These are phyloP conservation scores for Sporopachydermia lactativora DNA, from an alignment of 805 yeast genomes.

Conservation along the genomic window DNA sequence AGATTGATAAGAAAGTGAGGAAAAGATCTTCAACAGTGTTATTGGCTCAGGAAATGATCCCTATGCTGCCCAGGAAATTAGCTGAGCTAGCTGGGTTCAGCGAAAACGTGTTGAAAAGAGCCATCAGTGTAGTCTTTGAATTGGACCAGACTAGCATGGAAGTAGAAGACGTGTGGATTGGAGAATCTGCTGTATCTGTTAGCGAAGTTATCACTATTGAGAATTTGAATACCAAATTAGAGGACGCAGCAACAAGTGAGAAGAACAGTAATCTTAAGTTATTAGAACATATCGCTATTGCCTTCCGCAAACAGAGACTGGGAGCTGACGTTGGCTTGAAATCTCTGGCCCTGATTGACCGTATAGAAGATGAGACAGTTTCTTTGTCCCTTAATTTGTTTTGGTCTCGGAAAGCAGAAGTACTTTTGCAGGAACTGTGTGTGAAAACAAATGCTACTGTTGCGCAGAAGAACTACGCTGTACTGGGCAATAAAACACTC, in stretches of 20 bases:
- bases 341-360: slow-evolving; percentile 55
- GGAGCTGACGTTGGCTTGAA: slow-evolving; percentile 27
- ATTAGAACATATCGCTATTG: slow-evolving; percentile 4
- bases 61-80: slow-evolving; percentile 55
- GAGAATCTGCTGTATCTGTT: slow-evolving; percentile 58
- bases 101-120: slow-evolving; percentile 43
- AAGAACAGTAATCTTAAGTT: background rate
- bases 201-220: slow-evolving; percentile 39
- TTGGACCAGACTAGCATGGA: slow-evolving; percentile 61
- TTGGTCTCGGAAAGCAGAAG: slow-evolving; percentile 39
- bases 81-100: slow-evolving; percentile 44
- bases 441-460: slow-evolving; percentile 74
- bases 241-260: slow-evolving; percentile 10
- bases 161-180: slow-evolving; percentile 63
- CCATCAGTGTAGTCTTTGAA: slow-evolving; percentile 68
- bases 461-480: slow-evolving; percentile 66
- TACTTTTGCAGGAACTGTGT: slow-evolving; percentile 59
- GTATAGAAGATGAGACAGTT: slow-evolving; percentile 74
- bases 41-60: slow-evolving; percentile 60
- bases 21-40: slow-evolving; percentile 84
- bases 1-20: slow-evolving; percentile 77
- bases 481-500: slow-evolving; percentile 67
- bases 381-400: slow-evolving; percentile 60
- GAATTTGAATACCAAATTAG: slow-evolving; percentile 38
- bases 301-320: slow-evolving; percentile 4